A percentile compares a stretch with the other conserved stretches of the same genome.
Conservation (phyloP, 2,329 filamentous ascomycete species). For the Penicillium vulpinum region DNA sequence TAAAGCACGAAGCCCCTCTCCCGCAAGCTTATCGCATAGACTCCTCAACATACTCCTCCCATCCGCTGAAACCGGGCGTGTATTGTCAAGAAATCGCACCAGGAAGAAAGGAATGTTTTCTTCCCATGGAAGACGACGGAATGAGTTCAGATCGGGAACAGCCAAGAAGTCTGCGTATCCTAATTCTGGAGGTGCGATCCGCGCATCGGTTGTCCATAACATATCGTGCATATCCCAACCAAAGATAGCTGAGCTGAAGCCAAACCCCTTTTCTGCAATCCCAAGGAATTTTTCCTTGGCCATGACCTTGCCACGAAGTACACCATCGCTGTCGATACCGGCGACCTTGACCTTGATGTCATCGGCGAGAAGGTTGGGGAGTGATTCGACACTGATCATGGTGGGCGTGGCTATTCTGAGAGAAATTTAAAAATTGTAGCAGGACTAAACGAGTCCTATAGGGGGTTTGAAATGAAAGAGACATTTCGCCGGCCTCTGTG, state of each 20-base stretch:
- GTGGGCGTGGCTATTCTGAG: constrained; percentile 10
- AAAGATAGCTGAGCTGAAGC: constrained; percentile 89
- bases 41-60: constrained; percentile 72
- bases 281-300: constrained; percentile 90
- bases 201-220: constrained; percentile 66
- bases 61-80: constrained; percentile 69
- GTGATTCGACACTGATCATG: constrained; percentile 57
- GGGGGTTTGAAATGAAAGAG: not conserved
- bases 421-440: not conserved
- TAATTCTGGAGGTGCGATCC: constrained; percentile 80
- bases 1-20: constrained; percentile 73
- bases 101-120: constrained; percentile 80
- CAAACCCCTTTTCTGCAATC: constrained; percentile 73
- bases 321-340: constrained; percentile 80
- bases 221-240: constrained; percentile 96
- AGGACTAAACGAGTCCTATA: not conserved
- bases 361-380: constrained; percentile 64
- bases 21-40: constrained; percentile 65
- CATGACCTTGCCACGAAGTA: constrained; percentile 83
- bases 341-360: constrained; percentile 83
- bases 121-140: constrained; percentile 85
- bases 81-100: constrained; percentile 76
- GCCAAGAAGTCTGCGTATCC: constrained; percentile 84
- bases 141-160: constrained; percentile 72
- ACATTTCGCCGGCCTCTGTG: not conserved